Evolutionary conservation across 805 yeast species (phyloP).

Genomic region (Kluyveromyces lactis): DNA sequence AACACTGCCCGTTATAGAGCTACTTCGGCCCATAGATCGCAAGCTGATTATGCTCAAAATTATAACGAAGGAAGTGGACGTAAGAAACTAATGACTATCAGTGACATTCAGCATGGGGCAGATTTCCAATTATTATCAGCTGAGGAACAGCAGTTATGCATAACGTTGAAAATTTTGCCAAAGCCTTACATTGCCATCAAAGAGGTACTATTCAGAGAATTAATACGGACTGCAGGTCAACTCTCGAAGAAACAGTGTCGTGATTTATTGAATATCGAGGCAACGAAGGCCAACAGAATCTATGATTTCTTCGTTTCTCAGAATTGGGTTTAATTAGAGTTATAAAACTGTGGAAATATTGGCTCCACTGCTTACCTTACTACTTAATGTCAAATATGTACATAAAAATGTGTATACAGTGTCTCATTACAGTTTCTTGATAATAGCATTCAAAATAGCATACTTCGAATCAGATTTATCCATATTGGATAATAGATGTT

Average conservation of each 20-base stretch:
- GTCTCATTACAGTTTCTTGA: slow-evolving; percentile 21
- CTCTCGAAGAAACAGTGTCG: slow-evolving; percentile 80
- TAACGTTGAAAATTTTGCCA: slow-evolving; percentile 76
- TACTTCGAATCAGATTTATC: slow-evolving; percentile 23
- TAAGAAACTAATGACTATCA: slow-evolving; percentile 41
- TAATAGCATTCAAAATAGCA: slow-evolving; percentile 25
- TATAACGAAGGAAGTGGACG: slow-evolving; percentile 24
- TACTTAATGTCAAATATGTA: background rate
- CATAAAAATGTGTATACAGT: background rate
- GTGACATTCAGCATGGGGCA: slow-evolving; percentile 67
- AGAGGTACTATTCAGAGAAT: slow-evolving; percentile 79
- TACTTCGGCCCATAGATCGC: slow-evolving; percentile 22
- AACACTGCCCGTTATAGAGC: slow-evolving; percentile 22
- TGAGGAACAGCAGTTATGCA: slow-evolving; percentile 84
- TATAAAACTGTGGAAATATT: background rate
- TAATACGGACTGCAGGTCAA: slow-evolving; percentile 75
- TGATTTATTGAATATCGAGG: slow-evolving; percentile 76
- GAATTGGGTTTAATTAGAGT: slow-evolving; percentile 54
- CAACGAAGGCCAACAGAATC: slow-evolving; percentile 74
- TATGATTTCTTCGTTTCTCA: slow-evolving; percentile 90
- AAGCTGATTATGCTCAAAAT: slow-evolving; percentile 20
- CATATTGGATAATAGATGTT: slow-evolving; percentile 26
- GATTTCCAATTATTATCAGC: slow-evolving; percentile 76
- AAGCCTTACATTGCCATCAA: slow-evolving; percentile 92
- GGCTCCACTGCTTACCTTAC: background rate